phyloP scores from a whole-genome alignment of 73 alveolate genomes.

The Durusdinium trenchii region DNA sequence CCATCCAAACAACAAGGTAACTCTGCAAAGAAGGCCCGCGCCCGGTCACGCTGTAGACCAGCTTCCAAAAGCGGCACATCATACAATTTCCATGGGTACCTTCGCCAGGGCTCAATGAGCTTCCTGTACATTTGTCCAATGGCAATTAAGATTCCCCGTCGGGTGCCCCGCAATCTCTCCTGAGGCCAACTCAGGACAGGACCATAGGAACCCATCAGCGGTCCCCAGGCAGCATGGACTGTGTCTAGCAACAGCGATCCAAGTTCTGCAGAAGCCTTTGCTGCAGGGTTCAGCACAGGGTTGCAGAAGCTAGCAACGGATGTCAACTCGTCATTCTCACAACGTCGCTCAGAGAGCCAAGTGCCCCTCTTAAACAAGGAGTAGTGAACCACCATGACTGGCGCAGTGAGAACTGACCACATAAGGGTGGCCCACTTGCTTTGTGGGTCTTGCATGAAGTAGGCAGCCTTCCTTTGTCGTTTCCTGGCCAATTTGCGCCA shows the following conservation, averaged over 20 bases:
- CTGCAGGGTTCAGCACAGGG: constrained; percentile 8
- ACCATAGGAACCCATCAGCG: constrained; percentile 16
- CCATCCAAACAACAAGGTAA: neutral
- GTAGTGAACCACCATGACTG: constrained; percentile 23
- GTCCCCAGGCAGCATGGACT: constrained; percentile 16
- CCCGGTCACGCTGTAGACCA: neutral
- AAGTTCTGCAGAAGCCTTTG: neutral
- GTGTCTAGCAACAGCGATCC: constrained; percentile 8
- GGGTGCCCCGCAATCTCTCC: constrained; percentile 9
- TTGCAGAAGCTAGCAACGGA: neutral
- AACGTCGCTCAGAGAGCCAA: neutral
- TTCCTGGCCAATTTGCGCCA: constrained; percentile 43
- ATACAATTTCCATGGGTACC: constrained; percentile 29
- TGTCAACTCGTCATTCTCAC: neutral
- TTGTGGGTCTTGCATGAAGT: neutral
- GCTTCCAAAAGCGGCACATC: neutral
- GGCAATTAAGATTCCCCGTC: neutral
- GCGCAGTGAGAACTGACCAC: neutral
- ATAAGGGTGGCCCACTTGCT: neutral
- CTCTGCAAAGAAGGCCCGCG: neutral
- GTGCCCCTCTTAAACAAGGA: neutral
- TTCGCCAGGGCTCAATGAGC: constrained; percentile 37
- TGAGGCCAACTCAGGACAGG: constrained; percentile 35
- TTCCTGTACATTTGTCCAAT: constrained; percentile 43
- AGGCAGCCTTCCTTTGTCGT: neutral